Percentiles rank a stretch among this genome's conserved stretches.
These are phyloP conservation scores for Trichoderma sp. DNA, from an alignment of 2,329 filamentous ascomycete genomes.

Conservation along the genomic window DNA sequence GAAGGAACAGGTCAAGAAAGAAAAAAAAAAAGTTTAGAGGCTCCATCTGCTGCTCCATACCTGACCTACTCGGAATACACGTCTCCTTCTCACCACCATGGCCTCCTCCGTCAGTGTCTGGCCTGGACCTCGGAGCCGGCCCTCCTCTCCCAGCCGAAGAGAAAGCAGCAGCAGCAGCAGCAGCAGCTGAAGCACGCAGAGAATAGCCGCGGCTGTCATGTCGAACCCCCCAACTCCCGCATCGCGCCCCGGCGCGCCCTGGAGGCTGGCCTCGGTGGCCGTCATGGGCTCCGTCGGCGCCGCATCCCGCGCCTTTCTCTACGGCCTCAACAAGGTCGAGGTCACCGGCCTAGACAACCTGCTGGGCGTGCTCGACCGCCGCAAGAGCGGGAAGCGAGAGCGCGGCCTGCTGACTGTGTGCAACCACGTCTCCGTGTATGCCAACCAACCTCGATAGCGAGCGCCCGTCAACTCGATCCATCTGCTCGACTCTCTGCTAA, in stretches of 20 bases:
- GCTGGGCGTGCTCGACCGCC: conserved; percentile 71
- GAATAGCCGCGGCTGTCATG: conserved; percentile 27
- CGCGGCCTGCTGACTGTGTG: conserved; percentile 77
- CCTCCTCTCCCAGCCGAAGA: background rate
- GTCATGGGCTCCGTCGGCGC: conserved; percentile 74
- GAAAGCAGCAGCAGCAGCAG: background rate
- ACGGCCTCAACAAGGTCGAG: conserved; percentile 72
- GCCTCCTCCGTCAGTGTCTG: conserved; percentile 12
- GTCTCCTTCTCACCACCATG: conserved; percentile 16
- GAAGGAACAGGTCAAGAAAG: background rate
- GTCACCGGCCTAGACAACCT: conserved; percentile 77
- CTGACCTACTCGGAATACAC: no score
- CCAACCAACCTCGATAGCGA: background rate
- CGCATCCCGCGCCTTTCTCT: conserved; percentile 74
- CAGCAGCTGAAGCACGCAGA: background rate
- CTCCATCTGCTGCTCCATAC: conserved; percentile 10
- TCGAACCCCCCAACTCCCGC: conserved; percentile 34
- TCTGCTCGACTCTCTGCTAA: conserved; percentile 14
- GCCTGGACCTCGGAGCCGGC: conserved; percentile 16
- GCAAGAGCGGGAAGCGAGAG: conserved; percentile 65
- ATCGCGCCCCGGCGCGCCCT: conserved; percentile 61
- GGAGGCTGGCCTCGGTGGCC: conserved; percentile 72
- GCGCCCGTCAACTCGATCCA: background rate
- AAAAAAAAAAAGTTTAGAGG: conserved; percentile 17
- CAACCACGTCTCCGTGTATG: conserved; percentile 48